These are phyloP conservation scores for Erythrobasidium yunnanense DNA, from an alignment of 768 basidiomycete species.

Conservation along the genomic window DNA sequence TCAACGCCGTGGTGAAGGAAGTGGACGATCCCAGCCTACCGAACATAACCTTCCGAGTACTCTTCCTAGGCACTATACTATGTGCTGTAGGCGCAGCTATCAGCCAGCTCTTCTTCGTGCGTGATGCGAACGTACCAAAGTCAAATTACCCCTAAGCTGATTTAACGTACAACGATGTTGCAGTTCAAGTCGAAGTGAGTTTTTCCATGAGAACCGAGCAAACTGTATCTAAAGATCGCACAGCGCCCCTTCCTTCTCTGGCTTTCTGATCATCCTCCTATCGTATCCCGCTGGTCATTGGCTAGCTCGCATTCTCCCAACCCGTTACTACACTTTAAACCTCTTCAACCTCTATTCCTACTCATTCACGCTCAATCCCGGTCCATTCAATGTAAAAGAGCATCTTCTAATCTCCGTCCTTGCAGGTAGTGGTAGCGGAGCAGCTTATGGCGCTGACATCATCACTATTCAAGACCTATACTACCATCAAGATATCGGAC, in stretches of 20 bases:
- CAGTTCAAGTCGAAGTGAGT: slow-evolving; percentile 20
- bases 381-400: slow-evolving; percentile 38
- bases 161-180: neutral
- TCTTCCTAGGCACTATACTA: slow-evolving; percentile 29
- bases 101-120: slow-evolving; percentile 37
- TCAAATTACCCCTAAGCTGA: neutral
- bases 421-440: neutral
- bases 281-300: slow-evolving; percentile 36
- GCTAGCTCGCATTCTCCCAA: slow-evolving; percentile 33
- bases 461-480: slow-evolving; percentile 38
- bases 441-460: slow-evolving; percentile 40
- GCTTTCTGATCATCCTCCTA: slow-evolving; percentile 37
- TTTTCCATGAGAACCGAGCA: no score
- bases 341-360: neutral
- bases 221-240: no score
- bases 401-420: slow-evolving; percentile 31
- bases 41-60: slow-evolving; percentile 36
- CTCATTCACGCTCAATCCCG: slow-evolving; percentile 34
- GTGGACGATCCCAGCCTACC: slow-evolving; percentile 38
- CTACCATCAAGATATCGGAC: slow-evolving; percentile 38
- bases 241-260: slow-evolving; percentile 37
- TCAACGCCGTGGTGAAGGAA: slow-evolving; percentile 33
- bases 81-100: slow-evolving; percentile 32
- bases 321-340: neutral
- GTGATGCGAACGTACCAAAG: neutral